These are phyloP conservation scores for Talaromyces adpressus DNA, from an alignment of 495 filamentous ascomycete species.

Conservation along the genomic window DNA sequence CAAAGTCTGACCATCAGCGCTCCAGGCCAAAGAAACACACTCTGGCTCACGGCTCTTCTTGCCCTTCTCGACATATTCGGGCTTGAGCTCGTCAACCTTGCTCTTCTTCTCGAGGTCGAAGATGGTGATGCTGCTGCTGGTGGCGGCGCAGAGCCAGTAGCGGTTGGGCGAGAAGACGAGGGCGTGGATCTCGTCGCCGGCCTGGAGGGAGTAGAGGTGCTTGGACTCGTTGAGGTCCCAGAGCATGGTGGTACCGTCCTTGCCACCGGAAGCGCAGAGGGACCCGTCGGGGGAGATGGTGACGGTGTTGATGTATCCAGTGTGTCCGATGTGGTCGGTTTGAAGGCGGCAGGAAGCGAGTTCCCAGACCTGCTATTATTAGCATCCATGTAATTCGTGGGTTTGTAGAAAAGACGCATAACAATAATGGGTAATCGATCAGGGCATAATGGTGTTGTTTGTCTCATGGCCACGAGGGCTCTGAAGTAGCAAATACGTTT, in stretches of 20 bases:
- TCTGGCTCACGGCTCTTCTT: constrained; percentile 99
- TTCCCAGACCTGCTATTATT: too few species aligned
- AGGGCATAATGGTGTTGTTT: constrained; percentile 78
- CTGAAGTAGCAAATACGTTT: constrained; percentile 99
- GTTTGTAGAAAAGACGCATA: too few species aligned
- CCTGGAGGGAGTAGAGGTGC: constrained; percentile 99
- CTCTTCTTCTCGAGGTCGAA: constrained; percentile 99
- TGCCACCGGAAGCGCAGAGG: constrained; percentile 97
- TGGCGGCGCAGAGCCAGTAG: constrained; percentile 99
- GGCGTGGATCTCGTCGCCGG: constrained; percentile 99
- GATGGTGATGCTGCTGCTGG: constrained; percentile 95
- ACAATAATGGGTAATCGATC: too few species aligned
- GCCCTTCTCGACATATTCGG: constrained; percentile 90
- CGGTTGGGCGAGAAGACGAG: constrained; percentile 99
- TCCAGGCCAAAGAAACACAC: constrained; percentile 96
- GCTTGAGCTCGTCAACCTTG: constrained; percentile 99
- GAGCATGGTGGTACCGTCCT: constrained; percentile 99
- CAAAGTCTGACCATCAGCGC: constrained; percentile 94
- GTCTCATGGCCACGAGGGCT: constrained; percentile 94
- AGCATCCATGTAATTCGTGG: too few species aligned
- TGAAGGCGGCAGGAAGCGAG: constrained; percentile 98
- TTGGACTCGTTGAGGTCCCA: constrained; percentile 99
- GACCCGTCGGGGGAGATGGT: constrained; percentile 99
- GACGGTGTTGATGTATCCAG: constrained; percentile 99
- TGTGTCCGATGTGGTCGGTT: constrained; percentile 99